Base-by-base conservation (phyloP, 2,329 filamentous ascomycete species). In the Epichloe scottii region DNA sequence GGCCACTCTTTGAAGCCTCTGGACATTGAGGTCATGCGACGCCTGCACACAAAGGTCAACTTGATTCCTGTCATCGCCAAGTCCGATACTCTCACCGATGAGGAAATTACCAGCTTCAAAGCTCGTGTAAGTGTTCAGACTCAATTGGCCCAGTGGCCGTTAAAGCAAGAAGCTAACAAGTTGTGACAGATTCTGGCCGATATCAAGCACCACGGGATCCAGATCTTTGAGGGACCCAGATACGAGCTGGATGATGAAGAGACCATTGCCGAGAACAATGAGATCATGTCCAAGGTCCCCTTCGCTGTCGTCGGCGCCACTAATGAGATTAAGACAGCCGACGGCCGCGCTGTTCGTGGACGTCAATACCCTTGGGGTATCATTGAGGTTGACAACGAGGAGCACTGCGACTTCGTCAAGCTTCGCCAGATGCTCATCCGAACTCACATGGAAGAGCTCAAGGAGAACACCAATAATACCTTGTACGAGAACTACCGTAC, bases 381-480 rank as follows among this genome's bases (percentile, higher is more conserved):
- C 62, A 96, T 98, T 59, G 93, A 98, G 74, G 93, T 98, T 57
- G 93, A 98, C 74, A 98, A 98, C 69, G 93, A 98, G 79, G 93
- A 98, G 71, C 93, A 98, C 78, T 98, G 93, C 67, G 93, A 98
- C 74, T 98, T 98, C 60, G 93, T 97, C 73, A 98, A 98, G 83
- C 84, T 98, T 55, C 89, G 93, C 71, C 93, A 98, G 74, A 98
- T 98, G 93, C 83, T 98, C 60, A 97, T 98, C 76, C 87, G 93
- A 70, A 98, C 93, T 52, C 93, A 98, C 80, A 98, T 98, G 93
- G 93, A 98, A 71, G 93, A 98, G 76, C 89, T 98, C 76, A 98
- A 98, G 84, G 93, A 98, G 78, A 89, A 98, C 78, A 98, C 93
- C 71, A 98, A 97, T 84, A 98, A 98, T 76, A 81, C 79, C 59